Base-by-base conservation (phyloP, 257 asterid genomes). In the Forsythia suspensa region DNA sequence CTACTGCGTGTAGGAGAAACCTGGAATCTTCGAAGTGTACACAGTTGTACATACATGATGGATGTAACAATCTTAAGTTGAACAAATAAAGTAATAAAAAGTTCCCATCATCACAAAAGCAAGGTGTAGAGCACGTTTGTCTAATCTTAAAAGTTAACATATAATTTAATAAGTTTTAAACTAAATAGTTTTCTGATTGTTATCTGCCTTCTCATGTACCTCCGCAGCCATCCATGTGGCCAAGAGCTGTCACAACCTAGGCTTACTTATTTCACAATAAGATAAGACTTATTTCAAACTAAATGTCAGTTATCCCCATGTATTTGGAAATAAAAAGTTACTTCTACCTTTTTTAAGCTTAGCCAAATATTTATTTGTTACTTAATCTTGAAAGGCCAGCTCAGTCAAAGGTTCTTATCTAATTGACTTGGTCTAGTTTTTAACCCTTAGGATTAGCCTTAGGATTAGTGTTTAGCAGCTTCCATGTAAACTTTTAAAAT, bases 391-490 rank as follows among this genome's bases (percentile, higher is more conserved):
- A n/a, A 55, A 18, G 63, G 29, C 65, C 24, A 15, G 5, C 24
- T 18, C 29, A 55, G 11, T 55, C 6, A 40, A 55, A 67, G 24
- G 77, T 42, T 81, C 37, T 55, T 41, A 41, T 15, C 75, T 36
- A 15, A 63, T 29, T 59, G 57, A 41, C 29, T 66, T 55, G 15
- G 59, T 75, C 24, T 59, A 43, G 20, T 81, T 63, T 73, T 73
- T 65, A 71, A 72, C 15, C 21, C 65, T 55, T 5, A 3, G 65
- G 46, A 42, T 4, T 18, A 34, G 24, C 21, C 65, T 55, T 5
- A 3, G 65, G 46, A 42, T 4, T 18, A 34, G 24, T 6, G 5
- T 5, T 34, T 4, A 52, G 7, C 5, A 74, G 37, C n/a, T 29
- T 39, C 36, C 36, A 3, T 55, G n/a, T 9, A 9, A 29, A 16